Evolutionary conservation across 2,329 filamentous ascomycete species (phyloP).

Genomic region (Hypomyces rosellus): DNA sequence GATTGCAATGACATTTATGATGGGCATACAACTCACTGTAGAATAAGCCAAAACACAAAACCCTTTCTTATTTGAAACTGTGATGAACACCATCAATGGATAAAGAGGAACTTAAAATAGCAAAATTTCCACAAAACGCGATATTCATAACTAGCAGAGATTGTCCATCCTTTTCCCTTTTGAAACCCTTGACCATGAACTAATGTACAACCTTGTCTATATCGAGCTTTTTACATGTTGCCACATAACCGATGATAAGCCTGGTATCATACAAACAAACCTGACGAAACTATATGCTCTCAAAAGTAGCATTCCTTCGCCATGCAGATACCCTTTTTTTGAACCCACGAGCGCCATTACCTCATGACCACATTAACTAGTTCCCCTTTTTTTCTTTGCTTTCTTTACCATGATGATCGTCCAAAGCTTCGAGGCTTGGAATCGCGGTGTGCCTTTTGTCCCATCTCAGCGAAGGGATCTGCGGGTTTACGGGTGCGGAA

Average conservation of each 20-base stretch:
- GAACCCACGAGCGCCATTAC: background rate
- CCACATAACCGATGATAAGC: background rate
- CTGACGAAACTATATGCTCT: background rate
- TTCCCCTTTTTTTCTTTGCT: slow-evolving; percentile 5
- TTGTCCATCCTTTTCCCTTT: background rate
- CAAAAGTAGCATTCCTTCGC: background rate
- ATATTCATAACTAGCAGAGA: background rate
- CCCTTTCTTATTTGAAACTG: background rate
- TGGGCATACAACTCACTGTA: slow-evolving; percentile 6
- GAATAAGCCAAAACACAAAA: background rate
- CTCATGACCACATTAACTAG: background rate
- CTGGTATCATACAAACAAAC: background rate
- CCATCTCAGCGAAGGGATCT: slow-evolving; percentile 24
- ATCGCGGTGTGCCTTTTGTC: slow-evolving; percentile 21
- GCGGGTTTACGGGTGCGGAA: slow-evolving; percentile 13
- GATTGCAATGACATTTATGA: background rate
- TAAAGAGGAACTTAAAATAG: background rate
- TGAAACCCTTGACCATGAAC: background rate
- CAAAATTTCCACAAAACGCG: background rate
- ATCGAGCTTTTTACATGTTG: background rate
- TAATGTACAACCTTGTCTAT: slow-evolving; percentile 1
- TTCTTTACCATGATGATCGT: slow-evolving; percentile 7
- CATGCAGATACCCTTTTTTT: background rate
- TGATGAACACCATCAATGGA: background rate
- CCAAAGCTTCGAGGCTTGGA: slow-evolving; percentile 13